phyloP scores from a whole-genome alignment of 2,329 filamentous ascomycete species.

The Phaeoacremonium minimum region DNA sequence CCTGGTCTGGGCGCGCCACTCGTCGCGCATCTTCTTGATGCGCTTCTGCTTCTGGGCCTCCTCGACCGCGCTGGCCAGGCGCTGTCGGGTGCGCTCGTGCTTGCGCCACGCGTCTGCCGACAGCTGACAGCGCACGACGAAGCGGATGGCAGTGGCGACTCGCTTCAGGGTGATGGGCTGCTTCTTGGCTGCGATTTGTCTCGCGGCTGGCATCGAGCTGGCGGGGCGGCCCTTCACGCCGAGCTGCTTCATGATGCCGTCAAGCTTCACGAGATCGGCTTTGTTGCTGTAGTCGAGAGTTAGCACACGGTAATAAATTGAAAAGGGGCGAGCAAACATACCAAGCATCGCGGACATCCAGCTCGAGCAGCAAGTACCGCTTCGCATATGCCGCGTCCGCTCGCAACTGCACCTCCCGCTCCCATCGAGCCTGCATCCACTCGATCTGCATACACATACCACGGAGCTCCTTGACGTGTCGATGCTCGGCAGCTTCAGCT shows the following conservation, averaged over 20 bases:
- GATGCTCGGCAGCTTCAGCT: constrained; percentile 58
- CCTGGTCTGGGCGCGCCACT: constrained; percentile 20
- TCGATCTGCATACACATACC: constrained; percentile 86
- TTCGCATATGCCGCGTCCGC: constrained; percentile 83
- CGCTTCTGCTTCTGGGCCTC: constrained; percentile 39
- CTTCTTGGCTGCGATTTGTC: constrained; percentile 32
- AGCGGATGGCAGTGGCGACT: constrained; percentile 43
- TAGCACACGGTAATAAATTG: constrained; percentile 1
- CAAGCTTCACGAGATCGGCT: constrained; percentile 80
- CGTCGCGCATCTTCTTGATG: constrained; percentile 32
- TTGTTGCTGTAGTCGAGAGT: constrained; percentile 66
- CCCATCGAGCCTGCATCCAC: constrained; percentile 79
- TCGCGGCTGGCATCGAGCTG: constrained; percentile 21
- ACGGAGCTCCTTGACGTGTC: constrained; percentile 71
- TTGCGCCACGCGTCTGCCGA: constrained; percentile 43
- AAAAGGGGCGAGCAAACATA: constrained; percentile 33
- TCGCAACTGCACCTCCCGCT: constrained; percentile 76
- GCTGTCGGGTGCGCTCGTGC: constrained; percentile 45
- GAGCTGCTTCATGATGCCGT: constrained; percentile 68
- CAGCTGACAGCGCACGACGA: constrained; percentile 46
- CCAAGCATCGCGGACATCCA: constrained; percentile 86
- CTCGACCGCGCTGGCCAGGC: constrained; percentile 44
- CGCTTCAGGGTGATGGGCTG: constrained; percentile 33
- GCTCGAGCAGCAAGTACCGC: constrained; percentile 72
- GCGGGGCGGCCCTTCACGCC: constrained; percentile 26